These are phyloP conservation scores for Pezizomycotina sp. DNA, from an alignment of 2,329 filamentous ascomycete genomes.

Conservation along the genomic window DNA sequence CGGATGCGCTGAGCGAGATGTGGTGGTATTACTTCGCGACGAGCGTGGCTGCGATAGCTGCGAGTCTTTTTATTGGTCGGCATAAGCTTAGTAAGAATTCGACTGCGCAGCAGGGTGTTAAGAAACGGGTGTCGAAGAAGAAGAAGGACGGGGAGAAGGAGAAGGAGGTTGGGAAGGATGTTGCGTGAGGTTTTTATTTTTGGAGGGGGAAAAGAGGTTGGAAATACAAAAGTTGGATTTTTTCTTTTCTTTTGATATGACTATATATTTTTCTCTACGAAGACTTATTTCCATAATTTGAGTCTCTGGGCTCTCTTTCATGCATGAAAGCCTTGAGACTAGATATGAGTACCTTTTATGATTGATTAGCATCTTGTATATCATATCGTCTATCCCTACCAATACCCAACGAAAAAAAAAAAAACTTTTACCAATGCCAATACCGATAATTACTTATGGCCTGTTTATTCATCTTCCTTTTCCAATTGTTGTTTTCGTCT, in stretches of 20 bases:
- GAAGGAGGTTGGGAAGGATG: conserved; percentile 8
- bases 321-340: too few relatives aligned
- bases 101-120: conserved; percentile 20
- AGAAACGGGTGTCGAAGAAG: conserved; percentile 14
- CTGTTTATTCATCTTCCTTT: too few relatives aligned
- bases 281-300: too few relatives aligned
- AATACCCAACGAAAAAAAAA: too few relatives aligned
- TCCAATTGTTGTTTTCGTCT: too few relatives aligned
- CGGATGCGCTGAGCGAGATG: conserved; percentile 22
- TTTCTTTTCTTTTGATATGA: not conserved
- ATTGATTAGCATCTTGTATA: too few relatives aligned
- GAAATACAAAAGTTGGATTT: conserved; percentile 6
- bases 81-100: conserved; percentile 24
- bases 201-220: conserved; percentile 2
- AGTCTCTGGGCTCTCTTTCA: too few relatives aligned
- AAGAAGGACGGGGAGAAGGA: conserved; percentile 8
- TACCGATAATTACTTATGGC: too few relatives aligned
- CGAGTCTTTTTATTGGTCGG: conserved; percentile 14
- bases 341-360: too few relatives aligned
- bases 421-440: too few relatives aligned
- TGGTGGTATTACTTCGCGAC: conserved; percentile 25
- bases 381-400: too few relatives aligned
- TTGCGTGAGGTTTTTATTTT: conserved; percentile 4
- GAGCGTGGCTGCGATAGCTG: conserved; percentile 15
- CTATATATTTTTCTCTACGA: too few relatives aligned